A percentile compares a stretch with the other conserved stretches of the same genome.
These are phyloP conservation scores for Lipomyces starkeyi DNA, from an alignment of 805 yeast genomes.

Conservation along the genomic window DNA sequence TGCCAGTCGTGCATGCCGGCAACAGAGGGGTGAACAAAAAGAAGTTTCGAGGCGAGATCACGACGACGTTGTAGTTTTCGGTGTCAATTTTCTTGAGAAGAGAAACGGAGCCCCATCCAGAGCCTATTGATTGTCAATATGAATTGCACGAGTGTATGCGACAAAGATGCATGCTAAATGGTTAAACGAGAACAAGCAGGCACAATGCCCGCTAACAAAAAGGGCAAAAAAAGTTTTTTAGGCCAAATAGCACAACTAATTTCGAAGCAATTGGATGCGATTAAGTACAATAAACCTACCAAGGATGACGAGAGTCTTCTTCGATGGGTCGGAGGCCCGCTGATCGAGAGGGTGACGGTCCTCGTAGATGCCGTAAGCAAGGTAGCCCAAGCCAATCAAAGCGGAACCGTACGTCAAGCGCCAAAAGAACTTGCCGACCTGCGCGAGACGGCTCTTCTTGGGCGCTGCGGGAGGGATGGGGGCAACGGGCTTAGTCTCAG, in stretches of 20 bases:
- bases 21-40: constrained; percentile 91
- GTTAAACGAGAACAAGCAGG: too few relatives aligned
- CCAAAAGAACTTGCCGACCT: constrained; percentile 26
- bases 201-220: neutral
- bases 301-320: constrained; percentile 73
- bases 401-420: constrained; percentile 32
- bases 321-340: constrained; percentile 58
- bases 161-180: too few relatives aligned
- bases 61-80: constrained; percentile 82
- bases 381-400: constrained; percentile 29
- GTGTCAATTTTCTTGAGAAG: constrained; percentile 85
- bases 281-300: constrained; percentile 44
- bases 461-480: constrained; percentile 11
- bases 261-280: neutral
- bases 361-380: constrained; percentile 44
- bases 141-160: neutral
- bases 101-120: constrained; percentile 96
- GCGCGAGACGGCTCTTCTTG: constrained; percentile 22
- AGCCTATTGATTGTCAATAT: constrained; percentile 51
- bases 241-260: neutral
- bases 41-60: constrained; percentile 93
- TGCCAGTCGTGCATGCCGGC: constrained; percentile 95
- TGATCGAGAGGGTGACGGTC: constrained; percentile 49
- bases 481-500: neutral
- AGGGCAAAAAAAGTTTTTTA: neutral